A percentile compares a stretch with the other conserved stretches of the same genome.
Conservation (phyloP, 108 stramenopile genomes). For the Ochromonas danica region DNA sequence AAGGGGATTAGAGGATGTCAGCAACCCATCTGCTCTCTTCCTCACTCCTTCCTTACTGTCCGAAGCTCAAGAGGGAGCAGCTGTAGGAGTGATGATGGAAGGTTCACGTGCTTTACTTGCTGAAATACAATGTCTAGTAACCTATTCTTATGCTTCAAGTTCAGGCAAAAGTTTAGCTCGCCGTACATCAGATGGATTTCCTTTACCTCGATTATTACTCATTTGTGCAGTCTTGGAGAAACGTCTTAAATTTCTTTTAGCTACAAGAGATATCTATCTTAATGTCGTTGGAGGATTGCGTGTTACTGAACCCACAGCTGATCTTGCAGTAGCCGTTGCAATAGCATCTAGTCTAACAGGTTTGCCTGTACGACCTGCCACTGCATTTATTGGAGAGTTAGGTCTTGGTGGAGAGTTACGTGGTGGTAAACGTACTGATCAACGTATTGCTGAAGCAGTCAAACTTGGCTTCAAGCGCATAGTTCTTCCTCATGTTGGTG, state of each 20-base stretch:
- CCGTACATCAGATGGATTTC: slow-evolving; percentile 73
- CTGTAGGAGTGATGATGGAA: slow-evolving; percentile 77
- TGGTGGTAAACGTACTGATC: background rate
- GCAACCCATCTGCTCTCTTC: slow-evolving; percentile 76
- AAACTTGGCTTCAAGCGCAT: background rate
- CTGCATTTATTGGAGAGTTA: slow-evolving; percentile 89
- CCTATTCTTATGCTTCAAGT: slow-evolving; percentile 47
- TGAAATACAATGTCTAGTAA: slow-evolving; percentile 62
- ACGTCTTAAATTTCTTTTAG: slow-evolving; percentile 69
- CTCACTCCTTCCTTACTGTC: slow-evolving; percentile 55
- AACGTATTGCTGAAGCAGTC: background rate
- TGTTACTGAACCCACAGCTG: slow-evolving; percentile 59
- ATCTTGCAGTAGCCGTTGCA: slow-evolving; percentile 70
- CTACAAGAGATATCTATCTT: slow-evolving; percentile 73
- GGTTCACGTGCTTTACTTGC: slow-evolving; percentile 81
- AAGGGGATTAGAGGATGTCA: slow-evolving; percentile 65
- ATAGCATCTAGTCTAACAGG: slow-evolving; percentile 70
- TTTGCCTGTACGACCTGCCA: slow-evolving; percentile 78
- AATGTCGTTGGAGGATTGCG: slow-evolving; percentile 80
- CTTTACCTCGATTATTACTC: slow-evolving; percentile 67
- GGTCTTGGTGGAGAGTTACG: slow-evolving; percentile 57
- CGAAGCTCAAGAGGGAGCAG: slow-evolving; percentile 70
- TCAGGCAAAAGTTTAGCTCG: slow-evolving; percentile 54
- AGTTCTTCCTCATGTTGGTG: too few species aligned
- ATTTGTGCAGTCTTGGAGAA: slow-evolving; percentile 85